Evolutionary conservation across 2,329 filamentous ascomycete species (phyloP), one percentile per base, ranked within the genome.

Genomic region (Cladophialophora chaetospira): DNA sequence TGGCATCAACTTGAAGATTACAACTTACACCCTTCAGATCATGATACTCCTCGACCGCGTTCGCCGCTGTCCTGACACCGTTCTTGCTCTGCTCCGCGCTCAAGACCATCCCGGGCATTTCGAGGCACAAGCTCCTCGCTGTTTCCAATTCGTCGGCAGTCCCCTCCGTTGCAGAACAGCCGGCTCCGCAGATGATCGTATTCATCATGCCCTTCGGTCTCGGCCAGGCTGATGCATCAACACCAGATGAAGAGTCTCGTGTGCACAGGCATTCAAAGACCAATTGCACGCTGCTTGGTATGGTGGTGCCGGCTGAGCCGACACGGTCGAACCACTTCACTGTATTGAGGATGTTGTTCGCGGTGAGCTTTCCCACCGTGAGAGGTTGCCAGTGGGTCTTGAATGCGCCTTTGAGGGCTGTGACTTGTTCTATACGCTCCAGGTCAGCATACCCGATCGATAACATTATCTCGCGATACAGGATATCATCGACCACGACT

Each of bases 261-360:
- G 50, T 59, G 11, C 51, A 56, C 29, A 61, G 54, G 17, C 54
- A 51, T 40, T 61, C 55, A 26, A 52, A 58, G 19, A 61, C 50
- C 13, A 61, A 47, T 29, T 48, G 54, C 2, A 35, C 48, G 42
- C 47, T 53, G 26, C 46, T 42, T 28, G 43, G 19, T 5, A 57
- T 40, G 15, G 38, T 23, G 5, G 47, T 23, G n/a, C 31, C 38
- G 15, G 15, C 9, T 3, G 50, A 15, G 5, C 49, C 45, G 36
- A 58, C 25, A 28, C 38, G 36, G 49, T 52, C 49, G 38, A 52
- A 44, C 49, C 49, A 52, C 10, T n/a, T 33, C 19, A 52, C 28
- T 11, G 49, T 25, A 17, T 44, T 44, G 17, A 52, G 49, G 21
- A 61, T 48, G 28, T 25, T 52, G 8, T 49, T 21, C 33, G 59